Evolutionary conservation across 352 stramenopile genomes (phyloP), one percentile per base, ranked within the genome.

Genomic region (Phytopythium boreale): DNA sequence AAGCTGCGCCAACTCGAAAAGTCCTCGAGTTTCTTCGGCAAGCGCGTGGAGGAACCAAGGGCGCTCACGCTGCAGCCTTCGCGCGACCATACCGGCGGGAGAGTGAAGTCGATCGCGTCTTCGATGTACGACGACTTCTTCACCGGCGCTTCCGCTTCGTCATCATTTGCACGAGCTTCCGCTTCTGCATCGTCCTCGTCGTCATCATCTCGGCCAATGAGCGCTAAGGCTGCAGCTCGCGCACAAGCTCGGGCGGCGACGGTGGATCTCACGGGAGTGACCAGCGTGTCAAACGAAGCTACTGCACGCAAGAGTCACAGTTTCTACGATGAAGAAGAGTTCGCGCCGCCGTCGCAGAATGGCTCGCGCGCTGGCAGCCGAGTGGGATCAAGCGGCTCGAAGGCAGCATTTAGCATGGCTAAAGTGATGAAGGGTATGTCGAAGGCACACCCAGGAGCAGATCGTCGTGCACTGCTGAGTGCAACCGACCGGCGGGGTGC

Each of bases 251-350:
- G 62, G 27, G 36, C 64, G 39, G 56, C 56, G 0, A 58, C 80
- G 5, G 71, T 87, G 27, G 82, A 88, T 70, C 63, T 86, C 10
- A 80, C 71, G 56, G 80, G 77, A 17, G 47, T 80, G 24, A 68
- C 71, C 4, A 67, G 81, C 69, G 73, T 76, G 44, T 77, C 61
- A 8, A 71, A 84, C 36, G 70, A 82, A 70, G 68, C 72, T n/a
- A 74, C 77, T 36, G 71, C 79, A 36, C 79, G 85, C 64, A 88
- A 80, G 51, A 76, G 77, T 5, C 84, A 94, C 50, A 90, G 75
- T 20, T 94, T 94, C 34, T 94, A 93, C 47, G 75, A 72, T 8
- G 82, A 94, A 67, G 77, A 82, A 56, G 77, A 88, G 37, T 87
- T 85, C 14, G 64, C 68, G 5, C 51, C 59, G 20, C 52, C 68